phyloP scores from a whole-genome alignment of 495 filamentous ascomycete genomes.

The Cercophora scortea region DNA sequence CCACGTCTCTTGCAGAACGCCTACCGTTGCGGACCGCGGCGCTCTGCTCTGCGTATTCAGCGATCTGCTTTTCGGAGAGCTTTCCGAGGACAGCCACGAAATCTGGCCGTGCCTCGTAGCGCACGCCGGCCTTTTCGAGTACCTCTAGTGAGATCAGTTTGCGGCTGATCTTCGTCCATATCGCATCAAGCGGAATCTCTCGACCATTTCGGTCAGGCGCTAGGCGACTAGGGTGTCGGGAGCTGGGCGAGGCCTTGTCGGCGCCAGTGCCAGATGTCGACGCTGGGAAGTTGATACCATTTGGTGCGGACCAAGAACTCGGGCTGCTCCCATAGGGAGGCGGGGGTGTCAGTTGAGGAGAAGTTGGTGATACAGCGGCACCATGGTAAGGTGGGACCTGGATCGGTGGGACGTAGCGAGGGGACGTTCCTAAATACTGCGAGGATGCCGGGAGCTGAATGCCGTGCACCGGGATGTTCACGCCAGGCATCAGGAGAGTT shows the following conservation, averaged over 20 bases:
- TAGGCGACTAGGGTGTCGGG: slow-evolving; percentile 19
- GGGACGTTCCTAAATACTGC: slow-evolving; percentile 11
- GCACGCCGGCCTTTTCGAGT: slow-evolving; percentile 52
- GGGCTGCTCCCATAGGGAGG: slow-evolving; percentile 19
- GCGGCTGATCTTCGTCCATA: slow-evolving; percentile 65
- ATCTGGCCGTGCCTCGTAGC: slow-evolving; percentile 60
- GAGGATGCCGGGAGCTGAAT: slow-evolving; percentile 8
- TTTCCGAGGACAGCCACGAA: slow-evolving; percentile 63
- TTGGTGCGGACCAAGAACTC: slow-evolving; percentile 7
- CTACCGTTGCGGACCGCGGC: slow-evolving; percentile 44
- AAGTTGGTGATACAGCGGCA: slow-evolving; percentile 7
- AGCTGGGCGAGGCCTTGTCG: background rate
- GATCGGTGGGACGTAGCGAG: slow-evolving; percentile 25
- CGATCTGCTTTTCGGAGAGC: slow-evolving; percentile 51
- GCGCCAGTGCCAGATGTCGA: slow-evolving; percentile 5
- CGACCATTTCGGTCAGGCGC: slow-evolving; percentile 46
- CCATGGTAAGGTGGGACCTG: slow-evolving; percentile 21
- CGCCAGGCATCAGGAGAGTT: slow-evolving; percentile 14
- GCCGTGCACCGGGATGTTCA: slow-evolving; percentile 1
- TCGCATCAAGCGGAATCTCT: slow-evolving; percentile 57
- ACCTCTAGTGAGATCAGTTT: slow-evolving; percentile 59
- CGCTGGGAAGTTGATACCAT: slow-evolving; percentile 6
- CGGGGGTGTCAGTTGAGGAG: slow-evolving; percentile 11
- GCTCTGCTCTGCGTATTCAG: slow-evolving; percentile 49
- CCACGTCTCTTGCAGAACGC: background rate